Evolutionary conservation across 2,329 filamentous ascomycete genomes (phyloP).

Genomic region (Taxawa tesnikishii): DNA sequence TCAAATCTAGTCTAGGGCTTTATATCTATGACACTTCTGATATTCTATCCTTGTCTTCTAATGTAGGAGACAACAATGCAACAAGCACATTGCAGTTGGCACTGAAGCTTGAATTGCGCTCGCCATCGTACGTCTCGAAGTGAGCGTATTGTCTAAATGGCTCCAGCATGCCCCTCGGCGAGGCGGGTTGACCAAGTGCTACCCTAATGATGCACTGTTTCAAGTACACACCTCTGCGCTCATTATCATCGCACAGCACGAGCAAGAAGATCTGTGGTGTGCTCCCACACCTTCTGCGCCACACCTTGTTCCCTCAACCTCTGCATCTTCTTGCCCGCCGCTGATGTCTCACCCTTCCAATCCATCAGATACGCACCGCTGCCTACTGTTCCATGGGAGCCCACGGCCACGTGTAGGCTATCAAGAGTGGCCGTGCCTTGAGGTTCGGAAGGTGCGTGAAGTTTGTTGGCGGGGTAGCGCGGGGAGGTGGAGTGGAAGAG

Average conservation of each 20-base stretch:
- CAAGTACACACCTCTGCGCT: neutral
- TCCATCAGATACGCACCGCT: constrained; percentile 10
- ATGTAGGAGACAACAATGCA: no score
- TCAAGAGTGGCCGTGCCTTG: neutral
- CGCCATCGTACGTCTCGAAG: no score
- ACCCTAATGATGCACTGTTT: constrained; percentile 1
- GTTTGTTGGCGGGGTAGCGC: constrained; percentile 4
- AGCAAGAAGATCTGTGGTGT: constrained; percentile 7
- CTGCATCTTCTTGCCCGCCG: constrained; percentile 3
- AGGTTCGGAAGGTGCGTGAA: neutral
- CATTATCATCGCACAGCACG: neutral
- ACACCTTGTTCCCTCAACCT: constrained; percentile 6
- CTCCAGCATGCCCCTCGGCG: no score
- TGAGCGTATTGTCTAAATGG: no score
- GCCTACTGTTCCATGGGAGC: constrained; percentile 6
- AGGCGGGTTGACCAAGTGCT: no score
- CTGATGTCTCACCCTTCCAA: constrained; percentile 7
- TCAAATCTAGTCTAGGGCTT: no score
- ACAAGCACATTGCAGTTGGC: no score
- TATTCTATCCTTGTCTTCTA: no score
- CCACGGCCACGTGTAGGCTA: neutral
- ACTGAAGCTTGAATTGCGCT: no score
- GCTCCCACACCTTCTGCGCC: constrained; percentile 6
- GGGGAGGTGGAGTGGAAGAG: constrained; percentile 6
- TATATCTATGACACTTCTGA: no score